Base-by-base conservation (phyloP, 78 protist genomes). In the Emiliania huxleyi region DNA sequence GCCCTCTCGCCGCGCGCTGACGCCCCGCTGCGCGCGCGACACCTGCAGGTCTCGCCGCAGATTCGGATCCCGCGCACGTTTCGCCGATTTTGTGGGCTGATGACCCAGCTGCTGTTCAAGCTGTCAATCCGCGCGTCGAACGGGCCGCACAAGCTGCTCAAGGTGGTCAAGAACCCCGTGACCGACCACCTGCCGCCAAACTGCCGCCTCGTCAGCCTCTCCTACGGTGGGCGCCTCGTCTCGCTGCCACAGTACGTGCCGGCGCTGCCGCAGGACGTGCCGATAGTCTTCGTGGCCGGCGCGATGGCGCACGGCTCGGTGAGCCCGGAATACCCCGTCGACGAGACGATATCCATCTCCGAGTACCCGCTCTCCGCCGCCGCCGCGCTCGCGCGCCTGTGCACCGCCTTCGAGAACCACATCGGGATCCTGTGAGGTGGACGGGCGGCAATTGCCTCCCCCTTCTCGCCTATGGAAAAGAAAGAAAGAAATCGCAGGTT, bases 11-110 rank as follows among this genome's bases (percentile, higher is more conserved):
- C n/a, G n/a, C n/a, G n/a, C n/a, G n/a, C n/a, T n/a, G n/a, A n/a
- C n/a, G n/a, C n/a, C n/a, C 69, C 69, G 19, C 69, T 55, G 69
- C 69, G 19, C 19, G 19, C 69, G 69, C 19, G 69, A 35, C n/a
- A n/a, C n/a, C n/a, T n/a, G n/a, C n/a, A n/a, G n/a, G 92, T 98
- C 83, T 95, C 96, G 92, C 99, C 99, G 19, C 96, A 96, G 42
- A 94, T 96, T 29, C 96, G 99, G 73, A 96, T 99, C 21, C 99
- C 99, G 35, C 96, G 99, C 46, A 98, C 99, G 0, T 98, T 94
- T 95, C 91, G 95, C 75, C 97, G 99, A 26, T 99, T 99, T 45
- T 83, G 98, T 38, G 99, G 99, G 22, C 95, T 98, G 40, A 87
- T 42, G 96, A 55, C 21, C 42, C 55, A 15, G 6, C 15, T 98